Conservation (phyloP, 192 early-diverging fungal genomes). For the Geranomyces variabilis region DNA sequence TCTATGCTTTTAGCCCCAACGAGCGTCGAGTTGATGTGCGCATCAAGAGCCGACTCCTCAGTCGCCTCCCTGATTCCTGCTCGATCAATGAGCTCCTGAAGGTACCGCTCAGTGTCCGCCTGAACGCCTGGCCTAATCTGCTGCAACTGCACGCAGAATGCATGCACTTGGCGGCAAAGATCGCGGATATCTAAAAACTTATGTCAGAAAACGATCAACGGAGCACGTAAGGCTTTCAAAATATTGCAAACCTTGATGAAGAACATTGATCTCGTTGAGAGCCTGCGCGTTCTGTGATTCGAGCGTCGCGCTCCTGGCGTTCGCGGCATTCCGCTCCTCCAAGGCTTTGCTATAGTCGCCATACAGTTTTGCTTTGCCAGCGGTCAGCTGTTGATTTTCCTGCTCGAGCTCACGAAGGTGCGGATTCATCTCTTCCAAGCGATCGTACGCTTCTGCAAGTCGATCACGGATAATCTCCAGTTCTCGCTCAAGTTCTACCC, state of each 20-base stretch:
- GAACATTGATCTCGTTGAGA: slow-evolving; percentile 18
- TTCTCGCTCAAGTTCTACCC: slow-evolving; percentile 27
- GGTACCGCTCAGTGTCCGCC: slow-evolving; percentile 17
- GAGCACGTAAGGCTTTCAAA: too few species aligned
- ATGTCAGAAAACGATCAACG: neutral
- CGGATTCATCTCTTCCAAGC: slow-evolving; percentile 15
- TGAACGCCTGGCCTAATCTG: neutral
- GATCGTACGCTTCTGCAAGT: slow-evolving; percentile 11
- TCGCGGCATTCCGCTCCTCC: slow-evolving; percentile 15
- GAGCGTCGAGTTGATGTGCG: slow-evolving; percentile 11
- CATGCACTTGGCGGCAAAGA: slow-evolving; percentile 35
- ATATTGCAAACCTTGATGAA: slow-evolving; percentile 20
- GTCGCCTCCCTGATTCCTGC: slow-evolving; percentile 39
- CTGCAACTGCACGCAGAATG: slow-evolving; percentile 29
- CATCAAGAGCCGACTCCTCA: slow-evolving; percentile 47
- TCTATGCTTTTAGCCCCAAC: slow-evolving; percentile 20
- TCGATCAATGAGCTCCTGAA: slow-evolving; percentile 18
- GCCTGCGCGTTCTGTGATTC: neutral
- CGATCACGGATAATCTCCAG: slow-evolving; percentile 21
- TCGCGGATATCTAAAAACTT: slow-evolving; percentile 26
- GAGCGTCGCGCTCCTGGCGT: neutral
- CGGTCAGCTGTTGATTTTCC: slow-evolving; percentile 28
- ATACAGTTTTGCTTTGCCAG: slow-evolving; percentile 26
- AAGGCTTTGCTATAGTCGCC: slow-evolving; percentile 7
- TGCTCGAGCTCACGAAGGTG: slow-evolving; percentile 21